A percentile compares a stretch with the other conserved stretches of the same genome.
phyloP scores from a whole-genome alignment of 495 filamentous ascomycete species.

The Penicillium macrosclerotiorum region DNA sequence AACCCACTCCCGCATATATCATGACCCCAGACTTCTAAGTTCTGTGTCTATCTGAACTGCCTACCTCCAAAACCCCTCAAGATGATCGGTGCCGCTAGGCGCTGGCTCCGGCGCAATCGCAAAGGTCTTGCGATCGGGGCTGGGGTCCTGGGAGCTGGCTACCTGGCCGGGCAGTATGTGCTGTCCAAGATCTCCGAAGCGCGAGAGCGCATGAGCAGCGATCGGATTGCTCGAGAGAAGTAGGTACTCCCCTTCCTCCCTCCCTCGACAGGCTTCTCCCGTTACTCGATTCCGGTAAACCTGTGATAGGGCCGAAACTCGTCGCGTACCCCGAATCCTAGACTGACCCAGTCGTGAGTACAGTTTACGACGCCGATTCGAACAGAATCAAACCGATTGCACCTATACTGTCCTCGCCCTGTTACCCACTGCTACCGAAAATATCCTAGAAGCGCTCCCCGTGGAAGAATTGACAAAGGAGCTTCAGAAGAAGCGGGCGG shows the following conservation, averaged over 20 bases:
- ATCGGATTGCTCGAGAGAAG: conserved; percentile 95
- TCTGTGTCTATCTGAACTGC: conserved; percentile 2
- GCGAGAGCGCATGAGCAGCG: conserved; percentile 90
- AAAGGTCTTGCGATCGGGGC: conserved; percentile 83
- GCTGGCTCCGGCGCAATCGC: conserved; percentile 90
- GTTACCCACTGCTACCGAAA: conserved; percentile 83
- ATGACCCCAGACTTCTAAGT: conserved; percentile 9
- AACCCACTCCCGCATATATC: conserved; percentile 2
- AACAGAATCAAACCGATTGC: conserved; percentile 98
- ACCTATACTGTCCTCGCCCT: conserved; percentile 97
- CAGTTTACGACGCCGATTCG: conserved; percentile 90
- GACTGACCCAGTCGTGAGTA: conserved; percentile 13
- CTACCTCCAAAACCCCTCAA: conserved; percentile 22
- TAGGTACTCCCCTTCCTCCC: conserved; percentile 41
- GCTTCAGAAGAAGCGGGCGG: conserved; percentile 89
- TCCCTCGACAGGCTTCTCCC: not conserved
- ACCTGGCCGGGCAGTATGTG: conserved; percentile 90
- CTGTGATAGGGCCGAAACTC: conserved; percentile 15
- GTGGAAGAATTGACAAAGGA: conserved; percentile 88
- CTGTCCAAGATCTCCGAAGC: conserved; percentile 86
- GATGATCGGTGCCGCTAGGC: conserved; percentile 81
- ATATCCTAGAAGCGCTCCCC: conserved; percentile 82
- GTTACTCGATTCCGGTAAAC: no score
- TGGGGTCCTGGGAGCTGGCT: conserved; percentile 84
- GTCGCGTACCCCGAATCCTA: not conserved